Percentiles rank a stretch among this genome's conserved stretches.
Evolutionary conservation across 805 yeast genomes (phyloP).

Genomic region (Lachancea meyersii): DNA sequence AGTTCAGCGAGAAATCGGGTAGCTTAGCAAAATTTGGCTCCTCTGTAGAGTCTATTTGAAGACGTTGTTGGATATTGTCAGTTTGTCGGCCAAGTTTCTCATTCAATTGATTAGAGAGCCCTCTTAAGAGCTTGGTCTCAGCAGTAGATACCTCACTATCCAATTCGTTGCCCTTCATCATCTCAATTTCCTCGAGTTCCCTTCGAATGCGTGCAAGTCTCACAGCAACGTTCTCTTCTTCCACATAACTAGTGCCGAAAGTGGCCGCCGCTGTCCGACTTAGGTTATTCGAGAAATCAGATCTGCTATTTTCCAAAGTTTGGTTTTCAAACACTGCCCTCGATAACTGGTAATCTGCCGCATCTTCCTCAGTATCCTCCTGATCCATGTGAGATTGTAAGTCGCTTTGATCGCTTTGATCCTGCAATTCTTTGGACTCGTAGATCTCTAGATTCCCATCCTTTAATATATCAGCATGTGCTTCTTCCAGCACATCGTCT

Average conservation of each 20-base stretch:
- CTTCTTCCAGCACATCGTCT: background rate
- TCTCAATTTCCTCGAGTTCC: constrained; percentile 11
- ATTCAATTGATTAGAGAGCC: background rate
- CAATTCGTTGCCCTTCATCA: background rate
- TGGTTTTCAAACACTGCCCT: constrained; percentile 4
- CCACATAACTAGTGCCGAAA: background rate
- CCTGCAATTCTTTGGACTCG: constrained; percentile 9
- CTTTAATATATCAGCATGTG: background rate
- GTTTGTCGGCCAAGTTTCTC: background rate
- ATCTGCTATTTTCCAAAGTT: background rate
- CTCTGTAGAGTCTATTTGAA: background rate
- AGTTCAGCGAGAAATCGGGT: constrained; percentile 6
- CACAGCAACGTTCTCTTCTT: background rate
- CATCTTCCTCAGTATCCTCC: background rate
- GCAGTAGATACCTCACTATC: background rate
- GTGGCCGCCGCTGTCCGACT: background rate
- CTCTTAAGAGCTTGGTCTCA: background rate
- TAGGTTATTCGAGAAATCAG: constrained; percentile 9
- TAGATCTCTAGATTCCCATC: constrained; percentile 2
- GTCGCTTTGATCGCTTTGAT: background rate
- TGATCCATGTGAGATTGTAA: background rate
- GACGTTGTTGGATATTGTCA: background rate
- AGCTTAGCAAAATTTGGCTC: background rate
- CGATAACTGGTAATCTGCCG: background rate
- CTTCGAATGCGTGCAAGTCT: constrained; percentile 12